phyloP scores from a whole-genome alignment of 1,284 basidiomycete genomes.

The Chalciporus sp. region DNA sequence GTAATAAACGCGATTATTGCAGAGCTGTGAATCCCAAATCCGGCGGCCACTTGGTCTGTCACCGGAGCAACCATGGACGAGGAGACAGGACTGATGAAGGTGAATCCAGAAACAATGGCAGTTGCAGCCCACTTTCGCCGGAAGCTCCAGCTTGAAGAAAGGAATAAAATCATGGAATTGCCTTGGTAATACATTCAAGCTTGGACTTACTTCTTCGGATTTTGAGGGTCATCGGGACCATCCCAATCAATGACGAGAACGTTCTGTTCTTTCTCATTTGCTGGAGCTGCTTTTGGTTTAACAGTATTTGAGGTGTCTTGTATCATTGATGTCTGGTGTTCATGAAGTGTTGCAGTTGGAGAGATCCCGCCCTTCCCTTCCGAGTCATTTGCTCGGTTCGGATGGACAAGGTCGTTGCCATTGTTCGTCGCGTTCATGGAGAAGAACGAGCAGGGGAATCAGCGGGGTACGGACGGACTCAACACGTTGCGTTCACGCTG shows the following conservation, averaged over 20 bases:
- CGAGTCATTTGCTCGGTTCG: not conserved
- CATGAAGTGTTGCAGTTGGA: not conserved
- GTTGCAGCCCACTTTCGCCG: slow-evolving; percentile 53
- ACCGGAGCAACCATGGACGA: slow-evolving; percentile 74
- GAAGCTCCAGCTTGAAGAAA: slow-evolving; percentile 46
- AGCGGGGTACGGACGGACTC: not conserved
- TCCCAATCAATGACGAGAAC: slow-evolving; percentile 28
- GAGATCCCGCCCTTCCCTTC: not conserved
- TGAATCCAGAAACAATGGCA: slow-evolving; percentile 48
- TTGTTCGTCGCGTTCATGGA: not conserved
- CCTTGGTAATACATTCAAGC: too few relatives aligned
- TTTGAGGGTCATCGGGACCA: slow-evolving; percentile 28
- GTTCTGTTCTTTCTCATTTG: not conserved
- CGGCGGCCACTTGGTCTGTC: slow-evolving; percentile 48
- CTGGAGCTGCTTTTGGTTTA: not conserved
- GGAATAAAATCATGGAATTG: too few relatives aligned
- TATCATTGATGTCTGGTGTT: not conserved
- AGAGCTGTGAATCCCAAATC: slow-evolving; percentile 57
- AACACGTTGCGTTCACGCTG: not conserved
- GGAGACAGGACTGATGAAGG: slow-evolving; percentile 53
- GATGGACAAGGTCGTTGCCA: not conserved
- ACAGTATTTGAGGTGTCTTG: not conserved
- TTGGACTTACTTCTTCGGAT: slow-evolving; percentile 28
- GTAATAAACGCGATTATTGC: slow-evolving; percentile 61
- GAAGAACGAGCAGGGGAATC: not conserved